Base-by-base conservation (phyloP, 768 basidiomycete species). In the Boletus pseudopeckii region DNA sequence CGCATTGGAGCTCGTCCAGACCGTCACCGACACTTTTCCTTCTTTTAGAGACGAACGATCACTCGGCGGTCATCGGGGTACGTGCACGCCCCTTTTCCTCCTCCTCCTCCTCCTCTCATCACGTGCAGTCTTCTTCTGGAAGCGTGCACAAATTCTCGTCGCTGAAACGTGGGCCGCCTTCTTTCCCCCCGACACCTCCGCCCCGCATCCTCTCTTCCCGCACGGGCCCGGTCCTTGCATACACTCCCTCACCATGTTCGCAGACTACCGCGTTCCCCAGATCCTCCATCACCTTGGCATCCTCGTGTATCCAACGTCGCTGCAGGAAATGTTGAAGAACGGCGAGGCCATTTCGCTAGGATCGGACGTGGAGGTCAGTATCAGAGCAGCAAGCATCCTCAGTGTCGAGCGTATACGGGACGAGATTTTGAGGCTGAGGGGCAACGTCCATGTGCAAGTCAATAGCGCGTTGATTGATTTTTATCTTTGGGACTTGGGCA, bases 131-230 rank as follows among this genome's bases (percentile, higher is more conserved):
- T 84, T 71, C 69, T 77, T 95, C 52, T 93, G 92, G 89, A 96
- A 96, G 67, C 84, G 92, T 33, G 85, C 92, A 1, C 92, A 96
- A 59, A 96, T 96, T 52, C 78, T 95, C 37, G 86, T 94, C 32
- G 92, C 92, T 1, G 92, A 96, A 66, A 85, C 83, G 0, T 94
- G 91, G 92, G 92, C 93, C 2, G 92, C 92, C 3, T 93, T 94
- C 75, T 89, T 87, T 68, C 90, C 90, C 1, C 64, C 72, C 4
- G 68, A 75, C 3, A 54, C 57, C 72, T 11, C 71, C 7, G 52
- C 66, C 7, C 61, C 74, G 0, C 92, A 94, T 66, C 92, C 91
- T 4, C 72, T 93, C 40, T 90, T 94, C 71, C 86, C 87, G 4
- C 74, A 77, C 15, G 48, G 61, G 7, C 66, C 66, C 10, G 86